Evolutionary conservation across 495 filamentous ascomycete genomes (phyloP).

Genomic region (Neurospora sp.): DNA sequence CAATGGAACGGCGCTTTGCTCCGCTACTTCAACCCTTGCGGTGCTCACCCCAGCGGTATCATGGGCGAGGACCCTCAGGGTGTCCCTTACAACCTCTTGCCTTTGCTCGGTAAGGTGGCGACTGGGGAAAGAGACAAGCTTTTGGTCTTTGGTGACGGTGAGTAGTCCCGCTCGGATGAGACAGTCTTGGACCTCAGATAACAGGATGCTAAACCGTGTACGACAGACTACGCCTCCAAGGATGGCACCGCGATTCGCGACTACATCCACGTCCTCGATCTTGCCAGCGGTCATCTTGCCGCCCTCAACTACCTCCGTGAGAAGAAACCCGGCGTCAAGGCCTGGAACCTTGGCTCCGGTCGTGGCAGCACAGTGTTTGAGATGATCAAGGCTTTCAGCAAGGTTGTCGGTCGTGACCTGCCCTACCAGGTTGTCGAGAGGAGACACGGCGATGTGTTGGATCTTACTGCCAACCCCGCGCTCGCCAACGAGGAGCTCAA

Average conservation of each 20-base stretch:
- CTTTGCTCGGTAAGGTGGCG: conserved; percentile 88
- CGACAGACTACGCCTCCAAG: conserved; percentile 74
- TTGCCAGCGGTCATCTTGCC: conserved; percentile 79
- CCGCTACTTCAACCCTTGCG: conserved; percentile 96
- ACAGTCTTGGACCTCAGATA: not conserved
- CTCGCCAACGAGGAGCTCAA: conserved; percentile 78
- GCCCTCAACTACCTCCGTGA: conserved; percentile 87
- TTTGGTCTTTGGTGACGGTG: conserved; percentile 88
- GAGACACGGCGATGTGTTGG: conserved; percentile 81
- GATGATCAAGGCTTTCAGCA: conserved; percentile 90
- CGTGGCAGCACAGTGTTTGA: conserved; percentile 92
- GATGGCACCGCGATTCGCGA: conserved; percentile 71
- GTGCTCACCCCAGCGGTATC: conserved; percentile 87
- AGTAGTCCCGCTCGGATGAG: conserved; percentile 12
- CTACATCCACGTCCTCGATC: conserved; percentile 79
- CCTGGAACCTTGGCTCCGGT: conserved; percentile 97
- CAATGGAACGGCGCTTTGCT: conserved; percentile 91
- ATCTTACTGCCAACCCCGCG: conserved; percentile 85
- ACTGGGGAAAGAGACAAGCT: conserved; percentile 92
- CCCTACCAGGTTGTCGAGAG: conserved; percentile 79
- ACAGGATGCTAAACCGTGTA: not conserved
- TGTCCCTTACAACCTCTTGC: conserved; percentile 90
- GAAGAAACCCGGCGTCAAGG: conserved; percentile 82
- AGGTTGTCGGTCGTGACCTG: conserved; percentile 73
- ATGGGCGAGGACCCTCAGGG: conserved; percentile 99